A percentile compares a stretch with the other conserved stretches of the same genome.
phyloP scores from a whole-genome alignment of 1,284 basidiomycete species.

The Puccinia triticina region DNA sequence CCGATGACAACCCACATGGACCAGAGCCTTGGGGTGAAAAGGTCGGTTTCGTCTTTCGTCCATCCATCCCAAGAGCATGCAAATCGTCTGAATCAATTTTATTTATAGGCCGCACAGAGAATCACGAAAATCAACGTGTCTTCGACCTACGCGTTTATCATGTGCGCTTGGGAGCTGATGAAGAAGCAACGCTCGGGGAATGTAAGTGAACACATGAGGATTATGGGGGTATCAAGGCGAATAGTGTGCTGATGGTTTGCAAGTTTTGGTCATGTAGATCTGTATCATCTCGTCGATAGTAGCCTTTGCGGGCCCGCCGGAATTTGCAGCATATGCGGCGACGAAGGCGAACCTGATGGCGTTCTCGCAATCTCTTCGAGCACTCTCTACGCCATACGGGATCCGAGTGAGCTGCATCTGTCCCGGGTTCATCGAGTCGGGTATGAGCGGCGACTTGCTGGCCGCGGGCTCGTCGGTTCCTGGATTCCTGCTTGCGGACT shows the following conservation, averaged over 20 bases:
- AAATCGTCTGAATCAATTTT: too few relatives aligned
- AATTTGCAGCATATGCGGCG: slow-evolving; percentile 42
- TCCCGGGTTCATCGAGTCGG: slow-evolving; percentile 50
- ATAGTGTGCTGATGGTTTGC: neutral
- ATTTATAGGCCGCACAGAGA: slow-evolving; percentile 38
- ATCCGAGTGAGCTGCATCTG: slow-evolving; percentile 44
- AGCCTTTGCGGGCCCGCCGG: slow-evolving; percentile 32
- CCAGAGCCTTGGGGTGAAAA: slow-evolving; percentile 46
- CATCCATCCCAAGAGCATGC: neutral
- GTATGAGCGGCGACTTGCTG: slow-evolving; percentile 39
- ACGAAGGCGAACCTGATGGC: slow-evolving; percentile 45
- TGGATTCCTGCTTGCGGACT: slow-evolving; percentile 2
- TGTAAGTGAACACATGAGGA: slow-evolving; percentile 14
- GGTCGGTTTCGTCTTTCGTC: slow-evolving; percentile 7
- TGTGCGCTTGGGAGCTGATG: slow-evolving; percentile 50
- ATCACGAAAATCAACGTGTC: slow-evolving; percentile 35
- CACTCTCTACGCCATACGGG: slow-evolving; percentile 33
- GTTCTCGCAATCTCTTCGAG: slow-evolving; percentile 36
- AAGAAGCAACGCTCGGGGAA: slow-evolving; percentile 43
- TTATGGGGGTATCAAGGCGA: neutral
- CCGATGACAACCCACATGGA: slow-evolving; percentile 40
- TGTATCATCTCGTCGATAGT: slow-evolving; percentile 42
- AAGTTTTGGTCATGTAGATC: slow-evolving; percentile 10
- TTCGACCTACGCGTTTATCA: slow-evolving; percentile 42
- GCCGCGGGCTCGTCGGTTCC: slow-evolving; percentile 49